Evolutionary conservation across 768 basidiomycete species (phyloP).

Genomic region (Gyrodon lividus): DNA sequence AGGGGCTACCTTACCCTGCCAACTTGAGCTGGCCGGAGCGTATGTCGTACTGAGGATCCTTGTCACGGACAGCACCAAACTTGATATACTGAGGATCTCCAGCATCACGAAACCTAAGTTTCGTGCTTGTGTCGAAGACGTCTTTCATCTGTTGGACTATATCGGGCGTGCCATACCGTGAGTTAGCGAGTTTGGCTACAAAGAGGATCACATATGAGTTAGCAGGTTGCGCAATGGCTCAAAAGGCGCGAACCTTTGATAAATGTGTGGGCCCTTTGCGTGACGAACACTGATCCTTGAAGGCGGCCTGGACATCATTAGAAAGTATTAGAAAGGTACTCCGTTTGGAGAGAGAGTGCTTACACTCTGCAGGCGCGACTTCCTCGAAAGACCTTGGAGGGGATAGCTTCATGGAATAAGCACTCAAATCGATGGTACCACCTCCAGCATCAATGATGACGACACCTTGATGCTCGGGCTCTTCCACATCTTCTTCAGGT

Average conservation of each 20-base stretch:
- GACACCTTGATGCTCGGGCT: slow-evolving; percentile 34
- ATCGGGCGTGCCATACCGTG: slow-evolving; percentile 26
- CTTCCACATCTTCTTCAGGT: neutral
- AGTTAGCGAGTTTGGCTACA: slow-evolving; percentile 30
- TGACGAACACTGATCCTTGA: slow-evolving; percentile 39
- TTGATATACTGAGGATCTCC: slow-evolving; percentile 36
- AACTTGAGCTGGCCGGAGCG: slow-evolving; percentile 37
- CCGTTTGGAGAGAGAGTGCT: neutral
- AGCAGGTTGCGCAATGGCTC: neutral
- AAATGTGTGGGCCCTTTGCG: slow-evolving; percentile 24
- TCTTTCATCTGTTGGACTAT: slow-evolving; percentile 34
- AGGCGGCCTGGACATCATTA: slow-evolving; percentile 29
- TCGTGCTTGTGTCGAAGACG: slow-evolving; percentile 36
- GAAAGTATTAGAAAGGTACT: neutral
- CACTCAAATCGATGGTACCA: slow-evolving; percentile 40
- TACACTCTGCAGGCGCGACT: slow-evolving; percentile 34
- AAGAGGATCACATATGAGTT: neutral
- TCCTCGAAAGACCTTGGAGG: slow-evolving; percentile 31
- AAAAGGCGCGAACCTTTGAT: slow-evolving; percentile 22
- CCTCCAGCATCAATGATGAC: slow-evolving; percentile 48
- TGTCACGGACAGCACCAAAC: slow-evolving; percentile 38
- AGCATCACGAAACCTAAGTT: slow-evolving; percentile 39
- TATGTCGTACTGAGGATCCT: slow-evolving; percentile 35
- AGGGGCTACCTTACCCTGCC: slow-evolving; percentile 30
- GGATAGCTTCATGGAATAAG: slow-evolving; percentile 28